Base-by-base conservation (phyloP, 2,329 filamentous ascomycete species). In the Corynespora cassiicola region DNA sequence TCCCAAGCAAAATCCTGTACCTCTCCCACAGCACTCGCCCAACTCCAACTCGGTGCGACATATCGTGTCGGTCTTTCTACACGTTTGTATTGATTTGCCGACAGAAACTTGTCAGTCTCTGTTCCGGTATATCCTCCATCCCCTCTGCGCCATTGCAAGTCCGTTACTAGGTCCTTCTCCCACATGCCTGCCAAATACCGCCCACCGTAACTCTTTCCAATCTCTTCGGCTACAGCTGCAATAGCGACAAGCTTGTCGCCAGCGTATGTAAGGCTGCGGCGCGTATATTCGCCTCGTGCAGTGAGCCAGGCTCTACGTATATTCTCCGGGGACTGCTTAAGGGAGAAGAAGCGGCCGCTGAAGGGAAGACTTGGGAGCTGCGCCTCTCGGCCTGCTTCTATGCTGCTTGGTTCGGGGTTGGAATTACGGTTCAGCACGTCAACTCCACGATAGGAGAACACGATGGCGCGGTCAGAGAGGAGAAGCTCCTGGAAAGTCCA, bases 401-500 rank as follows among this genome's bases (percentile, higher is more conserved):
- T 8, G 15, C 9, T 29, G 26, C 15, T 29, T 15, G 7, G n/a
- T n/a, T n/a, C n/a, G n/a, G n/a, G n/a, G n/a, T n/a, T n/a, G n/a
- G n/a, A n/a, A n/a, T n/a, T 17, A 21, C 12, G 22, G 23, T 36
- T 14, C 16, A 34, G 9, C 9, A 16, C 29, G 8, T 37, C 8
- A 7, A 45, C 18, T 10, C 42, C 42, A 20, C 37, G 25, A 27
- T 45, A 45, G 19, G 42, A 41, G 26, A 47, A 47, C 11, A 36
- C 9, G 7, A 47, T 36, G 3, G 34, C 35, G 9, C 39, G 28
- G 1, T 34, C 34, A 7, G 43, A 47, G 5, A 47, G 17, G 5
- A 47, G 24, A 10, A 47, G 29, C 26, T 47, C 43, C 26, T 47
- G 43, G 14, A 43, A 47, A 2, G 39, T 47, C 43, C 43, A 47